Evolutionary conservation across 352 stramenopile genomes (phyloP).

Genomic region (Phytophthora multivora): DNA sequence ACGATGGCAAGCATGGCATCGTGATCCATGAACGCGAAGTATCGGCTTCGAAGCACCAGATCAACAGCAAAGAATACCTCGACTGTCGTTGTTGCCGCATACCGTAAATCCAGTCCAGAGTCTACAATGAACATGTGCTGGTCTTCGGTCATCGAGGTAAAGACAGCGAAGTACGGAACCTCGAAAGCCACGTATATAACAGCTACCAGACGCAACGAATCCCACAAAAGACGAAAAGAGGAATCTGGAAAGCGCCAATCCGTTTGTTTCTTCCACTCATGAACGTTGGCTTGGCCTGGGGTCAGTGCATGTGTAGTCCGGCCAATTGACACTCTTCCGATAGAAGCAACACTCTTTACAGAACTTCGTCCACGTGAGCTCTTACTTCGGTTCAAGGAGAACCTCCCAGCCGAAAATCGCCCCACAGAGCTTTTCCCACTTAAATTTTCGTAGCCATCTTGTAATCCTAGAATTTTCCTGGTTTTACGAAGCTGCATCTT

Average conservation of each 20-base stretch:
- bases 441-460: constrained; percentile 27
- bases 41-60: constrained; percentile 7
- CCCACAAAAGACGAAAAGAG: constrained; percentile 53
- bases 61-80: constrained; percentile 62
- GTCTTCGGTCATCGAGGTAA: constrained; percentile 58
- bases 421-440: constrained; percentile 11
- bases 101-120: constrained; percentile 33
- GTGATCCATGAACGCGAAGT: constrained; percentile 63
- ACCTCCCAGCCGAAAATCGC: constrained; percentile 10
- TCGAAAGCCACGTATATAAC: constrained; percentile 64
- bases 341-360: constrained; percentile 7
- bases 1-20: constrained; percentile 59
- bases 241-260: constrained; percentile 55
- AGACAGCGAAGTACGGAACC: constrained; percentile 71
- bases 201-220: constrained; percentile 41
- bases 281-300: neutral
- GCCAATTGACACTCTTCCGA: constrained; percentile 7
- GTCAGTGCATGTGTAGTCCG: neutral
- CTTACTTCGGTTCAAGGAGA: too few relatives aligned
- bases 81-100: constrained; percentile 35
- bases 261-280: neutral
- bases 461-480: constrained; percentile 70
- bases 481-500: constrained; percentile 70
- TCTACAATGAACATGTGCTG: constrained; percentile 49
- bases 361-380: constrained; percentile 19